These are phyloP conservation scores for Dioscorea alata DNA, from an alignment of 106 monocot genomes.

Conservation along the genomic window DNA sequence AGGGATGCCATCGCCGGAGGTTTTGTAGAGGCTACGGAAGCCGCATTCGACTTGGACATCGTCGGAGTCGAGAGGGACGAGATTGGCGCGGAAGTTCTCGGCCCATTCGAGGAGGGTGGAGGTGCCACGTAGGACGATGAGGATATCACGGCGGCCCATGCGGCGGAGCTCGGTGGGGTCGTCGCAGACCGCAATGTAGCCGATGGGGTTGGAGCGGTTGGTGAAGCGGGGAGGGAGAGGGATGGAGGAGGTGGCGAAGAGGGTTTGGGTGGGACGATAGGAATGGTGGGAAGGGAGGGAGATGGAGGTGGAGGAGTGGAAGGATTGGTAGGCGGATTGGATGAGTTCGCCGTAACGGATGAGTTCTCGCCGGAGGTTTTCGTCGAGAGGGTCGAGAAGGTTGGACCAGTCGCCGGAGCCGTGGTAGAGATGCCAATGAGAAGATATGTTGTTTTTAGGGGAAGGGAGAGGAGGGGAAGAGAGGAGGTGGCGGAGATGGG, in stretches of 20 bases:
- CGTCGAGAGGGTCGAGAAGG: constrained; percentile 75
- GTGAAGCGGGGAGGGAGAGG: constrained; percentile 13
- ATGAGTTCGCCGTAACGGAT: constrained; percentile 91
- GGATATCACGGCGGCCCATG: constrained; percentile 70
- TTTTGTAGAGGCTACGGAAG: constrained; percentile 69
- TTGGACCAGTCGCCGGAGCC: constrained; percentile 57
- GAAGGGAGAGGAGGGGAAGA: constrained; percentile 42
- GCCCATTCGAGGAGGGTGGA: constrained; percentile 69
- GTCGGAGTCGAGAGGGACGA: constrained; percentile 13
- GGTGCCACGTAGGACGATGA: constrained; percentile 71
- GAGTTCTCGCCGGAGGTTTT: constrained; percentile 80
- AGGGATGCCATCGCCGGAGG: constrained; percentile 11
- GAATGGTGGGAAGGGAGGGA: constrained; percentile 28
- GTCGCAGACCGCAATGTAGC: constrained; percentile 66
- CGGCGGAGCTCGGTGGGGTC: constrained; percentile 37
- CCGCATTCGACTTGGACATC: constrained; percentile 37
- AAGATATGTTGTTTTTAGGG: constrained; percentile 38
- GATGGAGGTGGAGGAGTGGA: constrained; percentile 28
- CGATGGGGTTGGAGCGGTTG: constrained; percentile 52
- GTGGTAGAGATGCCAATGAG: constrained; percentile 54
- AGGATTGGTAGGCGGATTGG: constrained; percentile 66
- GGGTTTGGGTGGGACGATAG: constrained; percentile 46
- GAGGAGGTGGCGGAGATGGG: constrained; percentile 44
- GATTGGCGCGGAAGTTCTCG: constrained; percentile 58
- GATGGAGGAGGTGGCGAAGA: constrained; percentile 84